These are phyloP conservation scores for Teunomyces lycoperdinae DNA, from an alignment of 805 yeast species.

Conservation along the genomic window DNA sequence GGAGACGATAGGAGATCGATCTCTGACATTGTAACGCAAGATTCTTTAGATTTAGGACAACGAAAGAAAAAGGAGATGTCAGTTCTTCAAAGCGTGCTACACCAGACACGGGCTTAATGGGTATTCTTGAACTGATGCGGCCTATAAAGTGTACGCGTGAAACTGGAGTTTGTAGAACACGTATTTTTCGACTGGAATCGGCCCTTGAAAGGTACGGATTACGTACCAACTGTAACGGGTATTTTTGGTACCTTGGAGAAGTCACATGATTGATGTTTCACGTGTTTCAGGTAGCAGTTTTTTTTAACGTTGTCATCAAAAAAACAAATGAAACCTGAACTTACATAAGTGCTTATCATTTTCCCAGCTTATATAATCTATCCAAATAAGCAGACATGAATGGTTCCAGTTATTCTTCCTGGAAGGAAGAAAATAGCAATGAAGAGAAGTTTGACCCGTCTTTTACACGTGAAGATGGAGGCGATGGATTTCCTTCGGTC, in stretches of 20 bases:
- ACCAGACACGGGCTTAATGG: too few species aligned
- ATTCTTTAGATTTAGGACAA: too few species aligned
- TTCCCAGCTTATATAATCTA: constrained; percentile 2
- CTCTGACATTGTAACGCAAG: not conserved
- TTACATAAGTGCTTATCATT: constrained; percentile 7
- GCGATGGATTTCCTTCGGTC: constrained; percentile 21
- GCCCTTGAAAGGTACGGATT: not conserved
- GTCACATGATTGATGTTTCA: too few species aligned
- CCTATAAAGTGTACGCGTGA: too few species aligned
- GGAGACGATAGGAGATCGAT: constrained; percentile 2
- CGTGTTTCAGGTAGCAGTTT: too few species aligned
- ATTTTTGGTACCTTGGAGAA: too few species aligned
- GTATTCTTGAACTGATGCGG: not conserved
- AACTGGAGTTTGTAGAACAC: too few species aligned
- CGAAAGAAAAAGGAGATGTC: too few species aligned
- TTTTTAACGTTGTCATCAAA: constrained; percentile 10
- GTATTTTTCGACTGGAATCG: not conserved
- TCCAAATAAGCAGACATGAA: constrained; percentile 14
- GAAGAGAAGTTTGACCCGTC: constrained; percentile 32
- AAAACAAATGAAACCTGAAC: constrained; percentile 9
- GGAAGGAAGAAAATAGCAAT: constrained; percentile 20
- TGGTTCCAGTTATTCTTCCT: constrained; percentile 13
- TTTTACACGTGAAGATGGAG: constrained; percentile 22
- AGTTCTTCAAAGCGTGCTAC: too few species aligned
- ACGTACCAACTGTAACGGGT: too few species aligned